These are phyloP conservation scores for Hygrocybe punicea DNA, from an alignment of 768 basidiomycete genomes.

Conservation along the genomic window DNA sequence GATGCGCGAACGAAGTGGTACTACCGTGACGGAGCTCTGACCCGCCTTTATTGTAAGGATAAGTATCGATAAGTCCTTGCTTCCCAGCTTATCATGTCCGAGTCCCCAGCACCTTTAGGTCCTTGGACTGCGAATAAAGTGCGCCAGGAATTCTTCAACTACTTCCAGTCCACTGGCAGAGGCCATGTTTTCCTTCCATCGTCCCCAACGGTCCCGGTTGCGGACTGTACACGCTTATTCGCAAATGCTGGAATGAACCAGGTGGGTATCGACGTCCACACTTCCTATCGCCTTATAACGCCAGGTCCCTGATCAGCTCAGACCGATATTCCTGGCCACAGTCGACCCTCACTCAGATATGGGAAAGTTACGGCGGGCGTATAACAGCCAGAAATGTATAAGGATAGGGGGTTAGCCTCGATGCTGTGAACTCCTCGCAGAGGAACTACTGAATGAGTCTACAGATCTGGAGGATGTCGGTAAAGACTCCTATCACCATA, in stretches of 20 bases:
- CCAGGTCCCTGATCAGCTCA: constrained; percentile 59
- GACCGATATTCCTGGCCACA: constrained; percentile 95
- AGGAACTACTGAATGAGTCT: background rate
- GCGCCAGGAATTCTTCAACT: constrained; percentile 87
- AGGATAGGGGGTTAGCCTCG: constrained; percentile 98
- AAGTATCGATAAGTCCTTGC: too few species aligned
- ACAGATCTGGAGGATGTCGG: constrained; percentile 98
- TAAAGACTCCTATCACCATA: constrained; percentile 97
- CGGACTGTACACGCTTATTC: constrained; percentile 95
- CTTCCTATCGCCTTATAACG: constrained; percentile 47
- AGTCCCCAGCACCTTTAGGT: too few species aligned
- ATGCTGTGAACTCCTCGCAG: constrained; percentile 53
- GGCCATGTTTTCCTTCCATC: constrained; percentile 88
- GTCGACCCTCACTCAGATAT: constrained; percentile 94
- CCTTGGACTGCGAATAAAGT: constrained; percentile 80
- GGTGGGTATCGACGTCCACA: constrained; percentile 36
- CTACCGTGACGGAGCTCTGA: too few species aligned
- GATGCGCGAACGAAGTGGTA: too few species aligned
- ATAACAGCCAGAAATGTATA: constrained; percentile 98
- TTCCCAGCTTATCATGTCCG: too few species aligned
- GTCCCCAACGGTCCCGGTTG: constrained; percentile 91
- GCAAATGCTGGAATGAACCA: constrained; percentile 99
- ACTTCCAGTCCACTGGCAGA: constrained; percentile 71
- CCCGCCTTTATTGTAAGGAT: too few species aligned
- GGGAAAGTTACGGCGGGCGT: constrained; percentile 86